Conservation (phyloP, 306 rosid species). For the Ammopiptanthus mongolicus region DNA sequence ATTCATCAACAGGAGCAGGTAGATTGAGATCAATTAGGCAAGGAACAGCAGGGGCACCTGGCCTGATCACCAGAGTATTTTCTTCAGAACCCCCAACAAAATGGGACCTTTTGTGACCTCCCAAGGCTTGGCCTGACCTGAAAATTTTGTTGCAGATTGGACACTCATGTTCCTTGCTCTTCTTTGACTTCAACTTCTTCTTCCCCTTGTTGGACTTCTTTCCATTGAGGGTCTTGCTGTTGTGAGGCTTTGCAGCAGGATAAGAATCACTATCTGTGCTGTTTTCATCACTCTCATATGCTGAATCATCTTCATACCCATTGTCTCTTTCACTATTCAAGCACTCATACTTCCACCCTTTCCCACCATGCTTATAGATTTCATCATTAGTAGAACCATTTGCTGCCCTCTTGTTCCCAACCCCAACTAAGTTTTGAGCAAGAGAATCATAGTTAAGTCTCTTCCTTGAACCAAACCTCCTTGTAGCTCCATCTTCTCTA, state of each 20-base stretch:
- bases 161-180: constrained; percentile 72
- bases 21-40: constrained; percentile 82
- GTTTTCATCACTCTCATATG: constrained; percentile 61
- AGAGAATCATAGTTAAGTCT: constrained; percentile 33
- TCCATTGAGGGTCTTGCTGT: constrained; percentile 24
- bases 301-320: constrained; percentile 35
- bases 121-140: constrained; percentile 92
- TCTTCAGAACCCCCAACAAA: constrained; percentile 67
- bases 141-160: constrained; percentile 75
- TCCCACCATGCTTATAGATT: constrained; percentile 3
- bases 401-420: constrained; percentile 20
- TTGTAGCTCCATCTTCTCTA: constrained; percentile 16
- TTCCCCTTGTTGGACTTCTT: constrained; percentile 1
- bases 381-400: constrained; percentile 19
- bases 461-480: constrained; percentile 41
- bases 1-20: constrained; percentile 81
- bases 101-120: constrained; percentile 97
- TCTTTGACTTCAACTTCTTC: constrained; percentile 52
- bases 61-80: constrained; percentile 44
- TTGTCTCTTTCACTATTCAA: constrained; percentile 34
- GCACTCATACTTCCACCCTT: constrained; percentile 31
- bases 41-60: constrained; percentile 33
- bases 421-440: constrained; percentile 24
- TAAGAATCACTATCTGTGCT: constrained; percentile 45
- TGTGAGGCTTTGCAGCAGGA: constrained; percentile 31